These are phyloP conservation scores for Fusarium siculi DNA, from an alignment of 2,329 filamentous ascomycete genomes.

Conservation along the genomic window DNA sequence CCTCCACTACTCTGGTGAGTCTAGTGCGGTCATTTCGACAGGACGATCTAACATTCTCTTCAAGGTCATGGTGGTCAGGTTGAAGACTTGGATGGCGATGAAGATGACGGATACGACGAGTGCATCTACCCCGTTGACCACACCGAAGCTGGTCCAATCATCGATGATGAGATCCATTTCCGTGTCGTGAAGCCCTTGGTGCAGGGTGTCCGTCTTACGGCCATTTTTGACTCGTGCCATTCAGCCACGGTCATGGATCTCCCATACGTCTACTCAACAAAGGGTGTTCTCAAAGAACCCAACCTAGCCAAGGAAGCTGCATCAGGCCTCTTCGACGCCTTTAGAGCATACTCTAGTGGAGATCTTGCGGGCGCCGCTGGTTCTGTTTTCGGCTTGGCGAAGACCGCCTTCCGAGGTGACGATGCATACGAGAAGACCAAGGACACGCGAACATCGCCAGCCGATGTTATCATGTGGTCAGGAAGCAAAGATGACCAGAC, in stretches of 20 bases:
- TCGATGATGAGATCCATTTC: constrained; percentile 82
- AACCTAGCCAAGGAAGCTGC: constrained; percentile 84
- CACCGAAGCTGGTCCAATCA: constrained; percentile 74
- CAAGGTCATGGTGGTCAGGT: constrained; percentile 80
- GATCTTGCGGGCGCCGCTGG: constrained; percentile 85
- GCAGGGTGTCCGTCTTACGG: constrained; percentile 84
- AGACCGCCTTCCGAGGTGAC: constrained; percentile 85
- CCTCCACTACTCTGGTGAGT: constrained; percentile 76
- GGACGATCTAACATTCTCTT: constrained; percentile 2
- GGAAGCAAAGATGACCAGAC: constrained; percentile 97
- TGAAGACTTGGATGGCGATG: constrained; percentile 77
- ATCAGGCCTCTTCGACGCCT: constrained; percentile 75
- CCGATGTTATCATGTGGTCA: constrained; percentile 98
- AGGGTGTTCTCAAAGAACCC: constrained; percentile 83
- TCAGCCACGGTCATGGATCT: constrained; percentile 81
- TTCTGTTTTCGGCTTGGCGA: constrained; percentile 85
- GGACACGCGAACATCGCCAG: constrained; percentile 90
- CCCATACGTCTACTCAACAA: constrained; percentile 83
- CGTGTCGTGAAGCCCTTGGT: constrained; percentile 81
- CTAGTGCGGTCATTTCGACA: not conserved
- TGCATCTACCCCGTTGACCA: constrained; percentile 84
- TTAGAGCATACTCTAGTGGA: constrained; percentile 83
- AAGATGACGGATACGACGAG: constrained; percentile 81
- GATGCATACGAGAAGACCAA: constrained; percentile 82
- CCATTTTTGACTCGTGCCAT: constrained; percentile 85